phyloP scores from a whole-genome alignment of 1,284 basidiomycete species.

The Naganishia sp. region DNA sequence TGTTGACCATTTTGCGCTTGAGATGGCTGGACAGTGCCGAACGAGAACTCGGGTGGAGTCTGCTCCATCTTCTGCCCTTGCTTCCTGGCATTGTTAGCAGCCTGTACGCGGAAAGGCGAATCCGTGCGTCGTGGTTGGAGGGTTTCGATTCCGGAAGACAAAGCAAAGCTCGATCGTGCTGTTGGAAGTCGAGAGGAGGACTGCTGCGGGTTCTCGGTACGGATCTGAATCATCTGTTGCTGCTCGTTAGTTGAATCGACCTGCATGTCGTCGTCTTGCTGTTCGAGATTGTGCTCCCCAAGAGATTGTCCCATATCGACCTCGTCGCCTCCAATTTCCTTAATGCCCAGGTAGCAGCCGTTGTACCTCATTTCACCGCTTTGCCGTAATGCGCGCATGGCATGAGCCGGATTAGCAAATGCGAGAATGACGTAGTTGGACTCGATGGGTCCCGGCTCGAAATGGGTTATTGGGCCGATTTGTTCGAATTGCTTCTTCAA shows the following conservation, averaged over 20 bases:
- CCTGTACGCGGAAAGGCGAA: slow-evolving; percentile 25
- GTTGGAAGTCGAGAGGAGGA: slow-evolving; percentile 11
- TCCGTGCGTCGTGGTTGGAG: slow-evolving; percentile 19
- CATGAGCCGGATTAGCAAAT: slow-evolving; percentile 30
- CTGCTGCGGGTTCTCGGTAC: background rate
- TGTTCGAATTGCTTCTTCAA: slow-evolving; percentile 25
- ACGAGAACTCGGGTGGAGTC: slow-evolving; percentile 24
- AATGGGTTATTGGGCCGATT: slow-evolving; percentile 30
- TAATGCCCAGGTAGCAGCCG: slow-evolving; percentile 32
- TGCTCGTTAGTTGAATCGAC: slow-evolving; percentile 1
- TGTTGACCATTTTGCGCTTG: slow-evolving; percentile 11
- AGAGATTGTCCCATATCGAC: slow-evolving; percentile 15
- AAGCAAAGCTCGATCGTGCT: slow-evolving; percentile 16
- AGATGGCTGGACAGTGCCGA: slow-evolving; percentile 19
- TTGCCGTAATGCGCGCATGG: slow-evolving; percentile 28
- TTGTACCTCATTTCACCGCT: slow-evolving; percentile 31
- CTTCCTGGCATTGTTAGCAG: slow-evolving; percentile 12
- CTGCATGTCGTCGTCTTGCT: slow-evolving; percentile 25
- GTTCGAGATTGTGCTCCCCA: background rate
- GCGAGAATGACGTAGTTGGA: slow-evolving; percentile 29
- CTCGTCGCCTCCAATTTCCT: slow-evolving; percentile 15
- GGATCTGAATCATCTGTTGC: slow-evolving; percentile 12
- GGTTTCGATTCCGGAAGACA: slow-evolving; percentile 14
- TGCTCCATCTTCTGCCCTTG: slow-evolving; percentile 15
- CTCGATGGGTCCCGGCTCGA: slow-evolving; percentile 33